phyloP scores from a whole-genome alignment of 768 basidiomycete species.

The Russula earlei region DNA sequence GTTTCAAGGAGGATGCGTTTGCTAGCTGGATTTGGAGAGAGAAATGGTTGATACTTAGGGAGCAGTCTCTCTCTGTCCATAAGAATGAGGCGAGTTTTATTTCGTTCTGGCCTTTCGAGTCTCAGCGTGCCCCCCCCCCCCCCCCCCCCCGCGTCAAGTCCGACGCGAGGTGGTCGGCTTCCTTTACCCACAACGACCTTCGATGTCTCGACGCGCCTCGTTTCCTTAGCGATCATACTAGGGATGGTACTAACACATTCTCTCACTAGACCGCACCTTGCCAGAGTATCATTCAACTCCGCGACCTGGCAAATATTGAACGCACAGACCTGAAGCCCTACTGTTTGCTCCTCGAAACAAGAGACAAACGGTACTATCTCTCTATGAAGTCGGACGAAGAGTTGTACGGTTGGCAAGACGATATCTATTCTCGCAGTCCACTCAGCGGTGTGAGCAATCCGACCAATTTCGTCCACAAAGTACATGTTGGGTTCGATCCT shows the following conservation, averaged over 20 bases:
- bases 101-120: neutral
- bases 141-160: neutral
- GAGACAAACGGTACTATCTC: slow-evolving; percentile 71
- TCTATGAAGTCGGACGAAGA: slow-evolving; percentile 91
- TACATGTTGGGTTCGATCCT: slow-evolving; percentile 96
- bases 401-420: slow-evolving; percentile 97
- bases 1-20: slow-evolving; percentile 90
- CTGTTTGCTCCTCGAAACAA: slow-evolving; percentile 80
- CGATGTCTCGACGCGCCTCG: neutral
- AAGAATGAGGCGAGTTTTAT: slow-evolving; percentile 90
- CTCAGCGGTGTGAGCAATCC: slow-evolving; percentile 90
- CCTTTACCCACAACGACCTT: neutral
- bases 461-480: slow-evolving; percentile 97
- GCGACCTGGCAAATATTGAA: slow-evolving; percentile 80
- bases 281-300: slow-evolving; percentile 55
- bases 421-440: slow-evolving; percentile 86
- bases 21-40: slow-evolving; percentile 87
- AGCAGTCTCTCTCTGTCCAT: slow-evolving; percentile 69
- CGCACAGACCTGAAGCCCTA: slow-evolving; percentile 93
- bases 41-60: slow-evolving; percentile 83
- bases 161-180: neutral
- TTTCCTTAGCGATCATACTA: neutral
- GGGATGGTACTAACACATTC: neutral
- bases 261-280: slow-evolving; percentile 38
- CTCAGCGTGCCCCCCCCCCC: neutral